Evolutionary conservation across 192 early-diverging fungal genomes (phyloP), one percentile per base, ranked within the genome.

Genomic region (Coemansia guatemalensis): DNA sequence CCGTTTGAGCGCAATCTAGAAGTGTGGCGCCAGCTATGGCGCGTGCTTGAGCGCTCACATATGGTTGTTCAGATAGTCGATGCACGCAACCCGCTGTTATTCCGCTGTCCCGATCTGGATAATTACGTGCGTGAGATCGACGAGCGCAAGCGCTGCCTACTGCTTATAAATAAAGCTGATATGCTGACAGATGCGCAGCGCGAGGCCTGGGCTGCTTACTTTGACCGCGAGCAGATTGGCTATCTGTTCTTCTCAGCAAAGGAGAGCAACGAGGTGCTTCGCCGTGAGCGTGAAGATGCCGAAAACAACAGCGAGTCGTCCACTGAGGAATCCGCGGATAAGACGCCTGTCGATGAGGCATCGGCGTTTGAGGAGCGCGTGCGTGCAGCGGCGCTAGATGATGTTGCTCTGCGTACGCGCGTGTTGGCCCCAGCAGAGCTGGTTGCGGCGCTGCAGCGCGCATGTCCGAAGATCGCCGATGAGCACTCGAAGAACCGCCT

Each of bases 101-200:
- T 98, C 78, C 83, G 93, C 41, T 90, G 87, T 39, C 85, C 81
- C 2, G 97, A 99, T 79, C 71, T 99, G 50, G 93, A 92, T 35
- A 83, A 71, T 48, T 99, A 99, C 62, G 97, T 99, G 18, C 82
- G 82, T 30, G 93, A 99, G 85, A 88, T 97, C 7, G 87, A 95
- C 65, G 71, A 83, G 32, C 78, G 86, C 56, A 99, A 99, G 76
- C 84, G 82, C 53, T 94, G 93, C 68, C 68, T 99, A 53, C 75
- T 99, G 44, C 83, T 99, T 68, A 87, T 99, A 62, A 99, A 99
- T 81, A 99, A 99, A 87, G 97, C 96, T 8, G 97, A 99, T 77
- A 91, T 98, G 82, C 78, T 99, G 71, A 96, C 92, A 2, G 84
- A 85, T 24, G 69, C 82, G 62, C 97, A 99, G 82, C 85, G 95